phyloP scores from a whole-genome alignment of 2,329 filamentous ascomycete species.

The Dactylellina sp. region DNA sequence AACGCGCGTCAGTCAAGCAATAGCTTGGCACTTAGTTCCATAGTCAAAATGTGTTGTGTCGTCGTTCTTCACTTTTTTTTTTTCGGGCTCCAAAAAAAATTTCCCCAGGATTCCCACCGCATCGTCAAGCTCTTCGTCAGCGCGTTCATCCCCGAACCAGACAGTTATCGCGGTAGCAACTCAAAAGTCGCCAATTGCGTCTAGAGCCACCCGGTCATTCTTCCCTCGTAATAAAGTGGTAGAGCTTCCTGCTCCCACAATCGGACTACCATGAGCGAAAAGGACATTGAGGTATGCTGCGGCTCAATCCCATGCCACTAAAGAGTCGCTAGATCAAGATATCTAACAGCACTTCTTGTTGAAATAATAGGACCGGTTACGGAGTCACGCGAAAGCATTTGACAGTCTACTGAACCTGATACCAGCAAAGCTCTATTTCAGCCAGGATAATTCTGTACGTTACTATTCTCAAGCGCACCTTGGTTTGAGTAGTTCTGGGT shows the following conservation, averaged over 20 bases:
- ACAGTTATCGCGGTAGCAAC: slow-evolving; percentile 10
- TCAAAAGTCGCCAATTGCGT: not conserved
- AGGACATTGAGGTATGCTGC: slow-evolving; percentile 49
- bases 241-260: slow-evolving; percentile 6
- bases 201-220: not conserved
- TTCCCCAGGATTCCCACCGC: slow-evolving; percentile 26
- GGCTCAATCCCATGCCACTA: not conserved
- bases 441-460: slow-evolving; percentile 82
- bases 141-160: slow-evolving; percentile 15
- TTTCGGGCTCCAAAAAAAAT: slow-evolving; percentile 22
- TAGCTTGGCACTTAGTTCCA: slow-evolving; percentile 9
- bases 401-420: slow-evolving; percentile 88
- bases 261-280: slow-evolving; percentile 42
- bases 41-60: slow-evolving; percentile 15
- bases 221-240: not conserved
- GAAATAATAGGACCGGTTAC: slow-evolving; percentile 57
- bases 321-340: not conserved
- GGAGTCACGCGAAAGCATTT: slow-evolving; percentile 74
- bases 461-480: not conserved
- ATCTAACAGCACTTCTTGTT: slow-evolving; percentile 5
- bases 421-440: slow-evolving; percentile 90
- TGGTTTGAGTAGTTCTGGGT: not conserved
- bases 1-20: slow-evolving; percentile 1
- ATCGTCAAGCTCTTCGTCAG: not conserved
- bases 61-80: slow-evolving; percentile 6